Evolutionary conservation across 1,284 basidiomycete genomes (phyloP).

Genomic region (Moniliella sp.): DNA sequence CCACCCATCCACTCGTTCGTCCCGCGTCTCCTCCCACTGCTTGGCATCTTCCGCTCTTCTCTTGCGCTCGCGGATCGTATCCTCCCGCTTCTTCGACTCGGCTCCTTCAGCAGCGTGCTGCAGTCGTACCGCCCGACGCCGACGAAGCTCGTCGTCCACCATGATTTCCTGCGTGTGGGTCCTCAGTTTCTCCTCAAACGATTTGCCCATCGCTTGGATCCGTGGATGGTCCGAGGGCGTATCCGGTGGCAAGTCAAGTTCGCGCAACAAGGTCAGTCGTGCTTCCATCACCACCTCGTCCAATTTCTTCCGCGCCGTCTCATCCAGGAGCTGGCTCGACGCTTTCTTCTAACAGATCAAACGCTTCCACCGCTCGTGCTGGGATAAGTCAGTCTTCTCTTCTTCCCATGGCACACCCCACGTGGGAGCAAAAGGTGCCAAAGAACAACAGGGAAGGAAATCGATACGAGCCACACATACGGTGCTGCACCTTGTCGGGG

Average conservation of each 20-base stretch:
- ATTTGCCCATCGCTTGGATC: conserved; percentile 34
- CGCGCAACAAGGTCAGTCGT: conserved; percentile 32
- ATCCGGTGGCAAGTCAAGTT: conserved; percentile 17
- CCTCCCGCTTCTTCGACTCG: conserved; percentile 38
- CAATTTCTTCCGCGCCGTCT: conserved; percentile 25
- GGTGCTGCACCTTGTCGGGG: conserved; percentile 43
- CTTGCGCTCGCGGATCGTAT: conserved; percentile 34
- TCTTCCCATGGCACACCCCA: too few species aligned
- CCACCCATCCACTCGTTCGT: conserved; percentile 16
- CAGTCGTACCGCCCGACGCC: conserved; percentile 36
- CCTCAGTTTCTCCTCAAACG: conserved; percentile 36
- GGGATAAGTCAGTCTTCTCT: too few species aligned
- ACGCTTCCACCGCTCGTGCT: conserved; percentile 40
- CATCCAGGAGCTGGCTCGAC: conserved; percentile 29
- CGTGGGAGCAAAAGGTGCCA: too few species aligned
- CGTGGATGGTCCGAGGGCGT: conserved; percentile 35
- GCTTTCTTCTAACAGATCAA: conserved; percentile 43
- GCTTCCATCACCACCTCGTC: conserved; percentile 34
- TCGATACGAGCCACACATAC: too few species aligned
- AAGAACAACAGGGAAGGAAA: too few species aligned
- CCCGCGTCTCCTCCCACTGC: conserved; percentile 38
- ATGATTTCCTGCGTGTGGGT: conserved; percentile 39
- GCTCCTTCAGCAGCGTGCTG: conserved; percentile 41
- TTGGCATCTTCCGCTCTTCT: conserved; percentile 36
- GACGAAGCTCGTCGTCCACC: conserved; percentile 41